Base-by-base conservation (phyloP, 2,329 filamentous ascomycete genomes). In the Cordyceps javanica region DNA sequence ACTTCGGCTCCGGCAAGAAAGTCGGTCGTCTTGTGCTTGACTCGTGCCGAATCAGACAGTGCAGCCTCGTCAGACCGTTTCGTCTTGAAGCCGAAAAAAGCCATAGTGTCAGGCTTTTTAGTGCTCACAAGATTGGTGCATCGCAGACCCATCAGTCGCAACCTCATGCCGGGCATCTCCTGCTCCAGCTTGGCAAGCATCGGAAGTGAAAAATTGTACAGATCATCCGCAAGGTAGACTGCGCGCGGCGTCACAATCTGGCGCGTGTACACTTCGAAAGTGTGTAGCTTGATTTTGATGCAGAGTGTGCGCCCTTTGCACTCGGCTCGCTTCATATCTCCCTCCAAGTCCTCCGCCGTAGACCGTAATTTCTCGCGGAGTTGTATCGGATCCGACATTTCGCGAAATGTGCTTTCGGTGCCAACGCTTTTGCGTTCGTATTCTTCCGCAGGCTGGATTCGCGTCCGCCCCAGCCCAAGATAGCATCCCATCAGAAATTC, bases 341-440 rank as follows among this genome's bases (percentile, higher is more conserved):
- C 88, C 68, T 96, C 91, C 4, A 99, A 76, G 62, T 96, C 91
- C 61, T 91, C 86, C 0, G 94, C 91, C 1, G 87, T 92, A 68
- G 80, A 81, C n/a, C 85, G 81, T 6, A 99, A 80, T 69, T 96
- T 95, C 16, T 87, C 85, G 21, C 88, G 81, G 3, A 97, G 76
- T 59, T 87, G 82, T 0, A 74, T 71, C 14, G 86, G 82, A 55
- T 87, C 85, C 2, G 82, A 83, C 66, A 96, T 84, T 50, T 97
- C 92, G 39, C 82, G 77, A 65, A 99, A 99, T 0, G 93, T 97
- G 61, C 88, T 89, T 71, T 99, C 94, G 0, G 92, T 97, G 19
- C 94, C 93, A 1, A 97, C 89, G 62, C 90, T 95, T 70, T 97
- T 97, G 16, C 94, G 83, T 68, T 96, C 91, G 63, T 91, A 91